These are phyloP conservation scores for Solanum sparsipilum DNA, from an alignment of 257 asterid species.

Conservation along the genomic window DNA sequence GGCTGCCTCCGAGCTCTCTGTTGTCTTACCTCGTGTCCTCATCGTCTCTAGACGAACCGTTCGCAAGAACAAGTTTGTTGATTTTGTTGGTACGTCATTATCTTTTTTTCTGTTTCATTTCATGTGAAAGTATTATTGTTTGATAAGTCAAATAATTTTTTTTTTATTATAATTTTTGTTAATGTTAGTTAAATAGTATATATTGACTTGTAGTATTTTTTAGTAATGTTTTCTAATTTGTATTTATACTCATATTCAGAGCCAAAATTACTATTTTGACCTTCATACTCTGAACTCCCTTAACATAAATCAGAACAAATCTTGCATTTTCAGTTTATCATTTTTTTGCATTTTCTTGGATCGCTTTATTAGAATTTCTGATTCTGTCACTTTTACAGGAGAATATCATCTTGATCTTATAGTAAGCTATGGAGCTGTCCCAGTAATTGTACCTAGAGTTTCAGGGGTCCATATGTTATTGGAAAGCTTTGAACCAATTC, in stretches of 20 bases:
- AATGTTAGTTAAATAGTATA: background rate
- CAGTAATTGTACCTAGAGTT: conserved; percentile 24
- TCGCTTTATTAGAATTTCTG: background rate
- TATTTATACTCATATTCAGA: background rate
- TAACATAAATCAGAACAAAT: background rate
- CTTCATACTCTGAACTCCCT: background rate
- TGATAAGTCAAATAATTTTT: background rate
- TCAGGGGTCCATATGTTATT: conserved; percentile 21
- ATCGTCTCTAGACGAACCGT: conserved; percentile 48
- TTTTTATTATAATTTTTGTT: background rate
- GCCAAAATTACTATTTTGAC: background rate
- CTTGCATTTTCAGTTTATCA: background rate
- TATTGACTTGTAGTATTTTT: too few species aligned
- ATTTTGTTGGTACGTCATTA: conserved; percentile 36
- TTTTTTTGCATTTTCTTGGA: background rate
- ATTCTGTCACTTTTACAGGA: background rate
- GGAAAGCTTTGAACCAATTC: conserved; percentile 28
- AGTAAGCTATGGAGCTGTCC: conserved; percentile 29
- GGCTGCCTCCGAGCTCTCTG: conserved; percentile 37
- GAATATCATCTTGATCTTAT: conserved; percentile 32
- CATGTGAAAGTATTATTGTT: background rate
- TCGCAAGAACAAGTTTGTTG: conserved; percentile 61
- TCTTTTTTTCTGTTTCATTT: background rate
- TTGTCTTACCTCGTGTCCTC: conserved; percentile 48
- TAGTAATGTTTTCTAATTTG: too few species aligned